phyloP scores from a whole-genome alignment of 129 eudicot genomes.

The Helichrysum umbraculigerum region DNA sequence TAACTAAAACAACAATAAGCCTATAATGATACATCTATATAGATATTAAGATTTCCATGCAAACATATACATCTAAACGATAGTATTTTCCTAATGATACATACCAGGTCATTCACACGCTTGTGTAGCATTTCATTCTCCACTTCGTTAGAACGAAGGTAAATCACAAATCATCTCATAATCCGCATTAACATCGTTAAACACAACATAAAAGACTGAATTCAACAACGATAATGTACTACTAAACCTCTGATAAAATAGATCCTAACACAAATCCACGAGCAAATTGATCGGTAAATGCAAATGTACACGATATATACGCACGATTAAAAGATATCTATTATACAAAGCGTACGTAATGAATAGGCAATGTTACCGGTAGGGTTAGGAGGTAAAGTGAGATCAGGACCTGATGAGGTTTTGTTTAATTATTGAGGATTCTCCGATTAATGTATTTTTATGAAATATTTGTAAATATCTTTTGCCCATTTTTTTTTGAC shows the following conservation, averaged over 20 bases:
- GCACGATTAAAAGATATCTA: background rate
- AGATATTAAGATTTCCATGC: slow-evolving; percentile 1
- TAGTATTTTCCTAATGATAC: background rate
- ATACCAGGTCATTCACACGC: slow-evolving; percentile 78
- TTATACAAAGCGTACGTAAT: too few species aligned
- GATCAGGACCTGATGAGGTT: slow-evolving; percentile 85
- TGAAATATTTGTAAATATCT: too few species aligned
- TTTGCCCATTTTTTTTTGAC: too few species aligned
- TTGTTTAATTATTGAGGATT: slow-evolving; percentile 78
- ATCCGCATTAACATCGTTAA: background rate
- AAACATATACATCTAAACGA: background rate
- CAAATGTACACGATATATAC: background rate
- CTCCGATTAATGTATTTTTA: too few species aligned
- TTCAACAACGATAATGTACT: background rate
- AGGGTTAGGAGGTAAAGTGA: slow-evolving; percentile 56
- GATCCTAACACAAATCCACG: background rate
- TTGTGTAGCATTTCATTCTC: slow-evolving; percentile 60
- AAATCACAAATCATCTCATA: slow-evolving; percentile 27
- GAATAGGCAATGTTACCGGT: slow-evolving; percentile 29
- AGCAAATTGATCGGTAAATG: background rate
- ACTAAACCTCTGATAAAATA: background rate
- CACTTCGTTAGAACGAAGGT: slow-evolving; percentile 69
- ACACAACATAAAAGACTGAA: background rate
- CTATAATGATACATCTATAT: background rate
- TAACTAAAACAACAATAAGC: slow-evolving; percentile 14